Evolutionary conservation across 148 eudicot species (phyloP), one percentile per base, ranked within the genome.

Genomic region (Camellia japonica): DNA sequence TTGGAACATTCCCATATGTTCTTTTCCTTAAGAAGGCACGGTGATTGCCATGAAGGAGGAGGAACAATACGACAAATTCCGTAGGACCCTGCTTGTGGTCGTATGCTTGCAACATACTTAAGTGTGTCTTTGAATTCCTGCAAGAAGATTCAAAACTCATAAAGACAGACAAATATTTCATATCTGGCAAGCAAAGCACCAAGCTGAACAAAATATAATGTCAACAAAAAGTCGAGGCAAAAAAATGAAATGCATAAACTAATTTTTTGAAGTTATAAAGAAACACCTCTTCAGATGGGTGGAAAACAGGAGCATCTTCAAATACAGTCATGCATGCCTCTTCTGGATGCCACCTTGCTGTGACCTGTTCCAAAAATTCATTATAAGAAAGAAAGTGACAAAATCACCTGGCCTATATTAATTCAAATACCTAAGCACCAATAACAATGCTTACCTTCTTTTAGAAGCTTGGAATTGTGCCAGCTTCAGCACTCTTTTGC

Each of bases 41-140:
- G 94, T 13, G 90, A 82, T 84, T 85, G 76, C 95, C 97, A 94
- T 16, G 95, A 89, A 85, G 88, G 83, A 78, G 98, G 97, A 80
- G 97, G 98, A 71, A 91, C 85, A 80, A 94, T 90, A 68, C 95
- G 91, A 67, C 97, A 94, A 46, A 94, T 81, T 74, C 98, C 98
- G 78, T 83, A 90, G 19, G 87, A 81, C 82, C 88, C 93, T 54
- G 88, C 94, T 80, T 82, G 83, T 74, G 83, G 83, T 49, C 90
- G 88, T 81, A 95, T 90, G 81, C 89, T 81, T 23, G 93, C 88
- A 82, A 93, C 76, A 84, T 89, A 95, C 68, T 88, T 84, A 1
- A 90, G 73, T 41, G 88, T 84, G 81, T 93, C 97, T 76, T 84
- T 79, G 78, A 95, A 90, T 75, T 93, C 94, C 97, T 93, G 87